These are phyloP conservation scores for Panaeolus cyanescens DNA, from an alignment of 768 basidiomycete species.

Conservation along the genomic window DNA sequence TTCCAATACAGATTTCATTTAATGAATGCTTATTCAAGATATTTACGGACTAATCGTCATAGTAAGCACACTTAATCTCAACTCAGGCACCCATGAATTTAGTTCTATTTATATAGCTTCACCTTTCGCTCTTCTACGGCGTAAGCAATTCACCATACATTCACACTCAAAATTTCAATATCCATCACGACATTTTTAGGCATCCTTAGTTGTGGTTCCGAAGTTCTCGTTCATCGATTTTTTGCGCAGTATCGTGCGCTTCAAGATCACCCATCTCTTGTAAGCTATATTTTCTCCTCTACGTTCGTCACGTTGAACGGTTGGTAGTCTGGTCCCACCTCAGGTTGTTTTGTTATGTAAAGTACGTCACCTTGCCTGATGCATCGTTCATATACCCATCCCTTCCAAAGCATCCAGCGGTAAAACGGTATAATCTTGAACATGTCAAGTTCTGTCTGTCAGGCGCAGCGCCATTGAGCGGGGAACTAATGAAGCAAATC, in stretches of 20 bases:
- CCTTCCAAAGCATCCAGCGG: slow-evolving; percentile 47
- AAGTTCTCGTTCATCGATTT: slow-evolving; percentile 63
- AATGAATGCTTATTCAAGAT: slow-evolving; percentile 32
- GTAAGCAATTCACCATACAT: slow-evolving; percentile 30
- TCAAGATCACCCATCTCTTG: slow-evolving; percentile 59
- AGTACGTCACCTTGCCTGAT: slow-evolving; percentile 30
- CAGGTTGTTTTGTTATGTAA: slow-evolving; percentile 70
- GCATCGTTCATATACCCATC: not conserved
- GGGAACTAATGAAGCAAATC: slow-evolving; percentile 50
- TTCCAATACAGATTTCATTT: no score
- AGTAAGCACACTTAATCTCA: slow-evolving; percentile 32
- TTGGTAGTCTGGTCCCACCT: slow-evolving; percentile 61
- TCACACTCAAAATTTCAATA: not conserved
- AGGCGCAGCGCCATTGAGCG: slow-evolving; percentile 67
- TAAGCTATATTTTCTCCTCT: slow-evolving; percentile 25
- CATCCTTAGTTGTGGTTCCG: slow-evolving; percentile 60
- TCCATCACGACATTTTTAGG: slow-evolving; percentile 27
- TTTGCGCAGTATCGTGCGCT: slow-evolving; percentile 53
- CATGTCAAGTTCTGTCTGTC: slow-evolving; percentile 54
- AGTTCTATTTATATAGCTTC: slow-evolving; percentile 36
- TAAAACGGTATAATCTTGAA: slow-evolving; percentile 49
- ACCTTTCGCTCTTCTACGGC: slow-evolving; percentile 54
- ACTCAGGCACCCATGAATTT: not conserved
- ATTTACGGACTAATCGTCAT: slow-evolving; percentile 62
- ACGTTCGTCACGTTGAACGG: not conserved